Conservation (phyloP, 805 yeast genomes). For the Starmera caribaea region DNA sequence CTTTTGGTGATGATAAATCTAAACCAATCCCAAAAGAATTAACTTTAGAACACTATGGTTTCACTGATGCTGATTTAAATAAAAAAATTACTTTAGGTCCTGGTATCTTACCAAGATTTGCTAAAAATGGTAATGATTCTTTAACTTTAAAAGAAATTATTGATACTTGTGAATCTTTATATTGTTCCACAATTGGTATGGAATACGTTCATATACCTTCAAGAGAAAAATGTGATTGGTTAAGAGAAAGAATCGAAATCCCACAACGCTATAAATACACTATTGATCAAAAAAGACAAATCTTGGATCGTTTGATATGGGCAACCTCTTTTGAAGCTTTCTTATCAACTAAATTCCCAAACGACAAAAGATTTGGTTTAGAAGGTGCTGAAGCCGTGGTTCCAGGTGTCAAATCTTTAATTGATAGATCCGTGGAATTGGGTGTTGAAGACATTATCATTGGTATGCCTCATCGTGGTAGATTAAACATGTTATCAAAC, state of each 20-base stretch:
- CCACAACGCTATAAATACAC: constrained; percentile 79
- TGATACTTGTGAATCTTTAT: constrained; percentile 67
- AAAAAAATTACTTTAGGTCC: constrained; percentile 89
- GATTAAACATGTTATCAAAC: constrained; percentile 94
- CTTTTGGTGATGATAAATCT: constrained; percentile 59
- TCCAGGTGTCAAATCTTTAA: constrained; percentile 93
- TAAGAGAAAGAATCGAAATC: constrained; percentile 91
- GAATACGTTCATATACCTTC: constrained; percentile 97
- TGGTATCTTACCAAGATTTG: constrained; percentile 91
- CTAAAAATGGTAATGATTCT: constrained; percentile 45
- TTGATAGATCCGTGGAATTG: constrained; percentile 83
- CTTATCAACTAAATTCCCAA: constrained; percentile 92
- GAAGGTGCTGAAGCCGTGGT: constrained; percentile 97
- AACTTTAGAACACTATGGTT: constrained; percentile 86
- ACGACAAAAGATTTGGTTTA: constrained; percentile 95
- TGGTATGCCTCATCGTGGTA: constrained; percentile 99
- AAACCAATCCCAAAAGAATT: constrained; percentile 69
- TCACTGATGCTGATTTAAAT: constrained; percentile 77
- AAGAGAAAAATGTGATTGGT: constrained; percentile 95
- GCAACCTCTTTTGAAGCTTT: constrained; percentile 88
- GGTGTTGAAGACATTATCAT: constrained; percentile 95
- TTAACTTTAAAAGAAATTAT: constrained; percentile 75
- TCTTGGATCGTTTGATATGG: constrained; percentile 95
- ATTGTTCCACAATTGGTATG: constrained; percentile 84
- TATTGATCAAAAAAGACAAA: constrained; percentile 89